Evolutionary conservation across 1,284 basidiomycete genomes (phyloP), one percentile per base, ranked within the genome.

Genomic region (Leccinum glutinopallens): DNA sequence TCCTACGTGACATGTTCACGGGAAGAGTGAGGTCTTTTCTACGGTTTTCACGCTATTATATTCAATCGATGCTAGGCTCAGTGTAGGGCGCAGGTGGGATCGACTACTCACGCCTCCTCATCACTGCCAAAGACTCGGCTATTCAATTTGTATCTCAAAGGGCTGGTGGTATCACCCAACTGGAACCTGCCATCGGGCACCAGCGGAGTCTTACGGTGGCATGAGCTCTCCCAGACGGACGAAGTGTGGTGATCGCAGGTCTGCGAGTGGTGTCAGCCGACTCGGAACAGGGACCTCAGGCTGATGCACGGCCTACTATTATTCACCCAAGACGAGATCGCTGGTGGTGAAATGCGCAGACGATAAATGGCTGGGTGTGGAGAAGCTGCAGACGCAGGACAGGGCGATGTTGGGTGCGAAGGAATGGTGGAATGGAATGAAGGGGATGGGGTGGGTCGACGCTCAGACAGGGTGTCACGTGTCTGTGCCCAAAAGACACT

Each of bases 161-260:
- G 2, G 89, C 91, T 0, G 71, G 76, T 7, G 75, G 79, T 17
- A 81, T 94, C 17, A 78, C 83, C 1, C 78, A 85, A 41, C 78
- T 86, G 7, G 83, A 90, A 71, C 81, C 88, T n/a, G 94, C 86
- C 0, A 85, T 95, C 53, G 82, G 71, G 8, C 71, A 75, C 43
- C 71, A 75, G 19, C 71, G 71, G 41, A 70, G 33, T 43, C 73
- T 71, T 6, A 72, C 60, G 82, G 84, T 88, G n/a, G 79, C 77
- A 10, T 78, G 80, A 0, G 78, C 76, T 61, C 75, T 86, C 13
- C 76, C 78, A 13, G 77, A 78, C 19, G 78, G 78, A 3, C 81
- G 80, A 61, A 77, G 80, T 5, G 74, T 75, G 37, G 58, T 55
- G 12, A 64, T 77, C 41, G 65, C 67, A 43, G 74, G 70, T 15